These are phyloP conservation scores for Vanilla planifolia DNA, from an alignment of 106 monocot genomes.

Conservation along the genomic window DNA sequence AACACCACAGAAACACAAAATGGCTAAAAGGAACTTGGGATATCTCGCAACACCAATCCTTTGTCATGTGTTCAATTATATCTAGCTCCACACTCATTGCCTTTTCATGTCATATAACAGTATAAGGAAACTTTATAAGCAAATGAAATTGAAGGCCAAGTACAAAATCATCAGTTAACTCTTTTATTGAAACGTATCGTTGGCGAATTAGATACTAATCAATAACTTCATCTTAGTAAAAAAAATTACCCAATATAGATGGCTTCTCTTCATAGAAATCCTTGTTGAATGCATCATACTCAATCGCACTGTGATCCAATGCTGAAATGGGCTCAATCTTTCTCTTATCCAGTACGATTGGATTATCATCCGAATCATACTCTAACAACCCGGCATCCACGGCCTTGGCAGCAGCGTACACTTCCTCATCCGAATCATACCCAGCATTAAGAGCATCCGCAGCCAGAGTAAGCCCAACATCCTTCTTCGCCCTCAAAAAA, in stretches of 20 bases:
- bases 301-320: constrained; percentile 67
- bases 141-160: no score
- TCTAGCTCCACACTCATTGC: no score
- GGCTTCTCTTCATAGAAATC: constrained; percentile 95
- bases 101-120: no score
- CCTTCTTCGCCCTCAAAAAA: constrained; percentile 90
- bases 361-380: constrained; percentile 95
- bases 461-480: constrained; percentile 71
- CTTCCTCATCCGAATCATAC: constrained; percentile 93
- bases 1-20: no score
- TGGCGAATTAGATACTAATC: no score
- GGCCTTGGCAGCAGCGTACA: constrained; percentile 95
- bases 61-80: no score
- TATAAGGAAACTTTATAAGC: no score
- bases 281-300: constrained; percentile 86
- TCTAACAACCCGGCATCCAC: constrained; percentile 94
- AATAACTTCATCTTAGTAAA: no score
- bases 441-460: constrained; percentile 82
- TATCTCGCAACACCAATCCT: no score
- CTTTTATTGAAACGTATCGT: no score
- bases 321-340: constrained; percentile 91
- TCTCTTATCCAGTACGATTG: constrained; percentile 74
- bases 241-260: constrained; percentile 64
- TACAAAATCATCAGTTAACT: no score
- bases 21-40: no score